phyloP scores from a whole-genome alignment of 352 stramenopile species.

The Phytopythium aichiense region DNA sequence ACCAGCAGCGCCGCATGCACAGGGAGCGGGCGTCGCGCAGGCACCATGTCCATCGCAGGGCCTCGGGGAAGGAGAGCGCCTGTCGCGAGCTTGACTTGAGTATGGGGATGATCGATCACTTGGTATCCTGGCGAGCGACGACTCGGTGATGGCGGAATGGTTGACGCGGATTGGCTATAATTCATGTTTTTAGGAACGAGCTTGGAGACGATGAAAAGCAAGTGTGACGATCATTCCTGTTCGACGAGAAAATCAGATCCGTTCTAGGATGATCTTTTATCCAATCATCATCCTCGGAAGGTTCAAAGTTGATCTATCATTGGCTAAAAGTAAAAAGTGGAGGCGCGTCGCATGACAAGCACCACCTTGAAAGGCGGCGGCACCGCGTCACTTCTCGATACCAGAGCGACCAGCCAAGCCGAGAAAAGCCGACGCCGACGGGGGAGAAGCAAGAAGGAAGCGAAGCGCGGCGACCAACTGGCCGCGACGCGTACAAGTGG shows the following conservation, averaged over 20 bases:
- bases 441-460: neutral
- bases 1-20: neutral
- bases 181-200: neutral
- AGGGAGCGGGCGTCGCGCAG: neutral
- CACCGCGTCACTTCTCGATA: neutral
- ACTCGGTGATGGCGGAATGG: neutral
- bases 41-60: neutral
- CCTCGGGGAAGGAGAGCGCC: neutral
- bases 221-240: no score
- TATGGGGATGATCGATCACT: neutral
- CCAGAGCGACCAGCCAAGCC: neutral
- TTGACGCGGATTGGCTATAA: neutral
- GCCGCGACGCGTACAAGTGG: neutral
- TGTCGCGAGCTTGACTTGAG: neutral
- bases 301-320: neutral
- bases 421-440: neutral
- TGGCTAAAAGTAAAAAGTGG: neutral
- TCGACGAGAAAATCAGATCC: neutral
- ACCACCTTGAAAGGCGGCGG: neutral
- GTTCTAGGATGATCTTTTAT: neutral
- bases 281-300: neutral
- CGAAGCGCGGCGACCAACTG: neutral
- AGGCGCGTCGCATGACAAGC: neutral
- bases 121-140: neutral
- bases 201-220: no score